A percentile compares a stretch with the other conserved stretches of the same genome.
Evolutionary conservation across 2,329 filamentous ascomycete species (phyloP).

Genomic region (Penicillium sumatraense): DNA sequence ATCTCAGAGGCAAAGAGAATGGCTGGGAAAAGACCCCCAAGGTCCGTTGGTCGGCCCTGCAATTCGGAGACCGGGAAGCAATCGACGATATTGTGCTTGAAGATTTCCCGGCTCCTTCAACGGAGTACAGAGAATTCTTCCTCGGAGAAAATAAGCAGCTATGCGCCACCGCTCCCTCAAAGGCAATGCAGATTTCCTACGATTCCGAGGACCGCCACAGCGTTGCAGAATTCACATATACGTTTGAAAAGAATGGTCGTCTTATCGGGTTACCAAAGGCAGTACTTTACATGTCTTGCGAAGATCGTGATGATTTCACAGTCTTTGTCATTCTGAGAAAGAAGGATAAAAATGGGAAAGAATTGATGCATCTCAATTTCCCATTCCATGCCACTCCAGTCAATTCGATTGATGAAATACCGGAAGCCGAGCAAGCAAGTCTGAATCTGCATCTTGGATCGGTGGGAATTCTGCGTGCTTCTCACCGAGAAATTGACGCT

Average conservation of each 20-base stretch:
- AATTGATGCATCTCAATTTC: constrained; percentile 50
- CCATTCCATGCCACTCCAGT: constrained; percentile 41
- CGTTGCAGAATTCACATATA: constrained; percentile 43
- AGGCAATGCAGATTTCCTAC: constrained; percentile 30
- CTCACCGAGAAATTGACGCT: constrained; percentile 45
- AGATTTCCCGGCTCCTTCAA: constrained; percentile 41
- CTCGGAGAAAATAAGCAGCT: constrained; percentile 20
- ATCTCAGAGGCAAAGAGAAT: constrained; percentile 49
- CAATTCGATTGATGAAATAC: constrained; percentile 32
- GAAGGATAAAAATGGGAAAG: constrained; percentile 48
- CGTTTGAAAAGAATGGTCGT: constrained; percentile 43
- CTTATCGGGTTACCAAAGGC: constrained; percentile 54
- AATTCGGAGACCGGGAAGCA: constrained; percentile 38
- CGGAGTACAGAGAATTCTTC: constrained; percentile 39
- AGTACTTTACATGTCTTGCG: constrained; percentile 51
- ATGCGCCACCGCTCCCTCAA: not conserved
- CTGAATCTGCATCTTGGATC: constrained; percentile 50
- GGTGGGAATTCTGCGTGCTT: constrained; percentile 50
- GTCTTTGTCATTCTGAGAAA: constrained; percentile 54
- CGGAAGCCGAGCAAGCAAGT: constrained; percentile 43
- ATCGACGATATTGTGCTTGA: constrained; percentile 38
- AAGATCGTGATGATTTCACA: constrained; percentile 49
- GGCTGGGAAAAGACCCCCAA: constrained; percentile 53
- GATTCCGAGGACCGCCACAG: constrained; percentile 33
- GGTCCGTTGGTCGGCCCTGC: constrained; percentile 49